Percentiles rank a stretch among this genome's conserved stretches.
phyloP scores from a whole-genome alignment of 2,329 filamentous ascomycete species.

The Grosmannia clavigera region DNA sequence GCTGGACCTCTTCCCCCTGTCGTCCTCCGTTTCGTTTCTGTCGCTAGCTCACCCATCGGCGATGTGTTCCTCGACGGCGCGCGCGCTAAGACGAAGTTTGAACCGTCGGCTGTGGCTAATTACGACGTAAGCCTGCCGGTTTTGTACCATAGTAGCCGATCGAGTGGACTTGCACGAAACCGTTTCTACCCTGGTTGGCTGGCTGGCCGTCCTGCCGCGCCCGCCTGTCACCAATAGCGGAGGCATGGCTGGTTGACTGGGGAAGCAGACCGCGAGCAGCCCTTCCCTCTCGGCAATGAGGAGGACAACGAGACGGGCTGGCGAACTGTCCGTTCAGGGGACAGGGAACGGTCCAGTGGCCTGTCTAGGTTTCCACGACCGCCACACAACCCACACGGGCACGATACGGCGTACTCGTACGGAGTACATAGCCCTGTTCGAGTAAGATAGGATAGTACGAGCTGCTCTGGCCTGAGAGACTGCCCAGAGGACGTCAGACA shows the following conservation, averaged over 20 bases:
- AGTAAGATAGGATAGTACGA: no score
- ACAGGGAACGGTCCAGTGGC: no score
- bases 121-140: neutral
- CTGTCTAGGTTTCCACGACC: no score
- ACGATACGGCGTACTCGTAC: neutral
- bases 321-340: no score
- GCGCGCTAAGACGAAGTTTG: neutral
- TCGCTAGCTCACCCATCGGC: neutral
- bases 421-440: neutral
- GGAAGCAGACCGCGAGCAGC: no score
- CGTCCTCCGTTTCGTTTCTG: neutral
- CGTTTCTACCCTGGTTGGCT: neutral
- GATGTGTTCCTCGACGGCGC: slow-evolving; percentile 1
- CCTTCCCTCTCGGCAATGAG: no score
- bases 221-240: neutral
- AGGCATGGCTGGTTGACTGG: no score
- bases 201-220: neutral
- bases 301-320: no score
- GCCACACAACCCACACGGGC: neutral
- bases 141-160: neutral
- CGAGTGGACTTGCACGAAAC: neutral
- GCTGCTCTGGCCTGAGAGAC: neutral
- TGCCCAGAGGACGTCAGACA: neutral
- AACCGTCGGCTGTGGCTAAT: neutral
- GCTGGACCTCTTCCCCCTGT: neutral